Conservation (phyloP, 2,329 filamentous ascomycete genomes). For the Penicillium sp. region DNA sequence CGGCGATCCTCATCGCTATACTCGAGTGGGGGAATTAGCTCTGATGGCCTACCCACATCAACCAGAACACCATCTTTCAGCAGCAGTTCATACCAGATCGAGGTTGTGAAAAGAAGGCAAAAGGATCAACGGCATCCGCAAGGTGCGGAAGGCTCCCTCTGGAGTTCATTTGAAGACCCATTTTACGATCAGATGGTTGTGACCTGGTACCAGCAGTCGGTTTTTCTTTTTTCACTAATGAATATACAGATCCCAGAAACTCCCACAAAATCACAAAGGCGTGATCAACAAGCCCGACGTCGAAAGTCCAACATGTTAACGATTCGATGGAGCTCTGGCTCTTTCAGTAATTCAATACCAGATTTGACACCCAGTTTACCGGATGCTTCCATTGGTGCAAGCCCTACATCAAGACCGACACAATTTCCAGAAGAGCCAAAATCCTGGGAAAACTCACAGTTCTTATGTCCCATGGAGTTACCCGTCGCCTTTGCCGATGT, state of each 20-base stretch:
- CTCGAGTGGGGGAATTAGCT: constrained; percentile 12
- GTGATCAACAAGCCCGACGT: neutral
- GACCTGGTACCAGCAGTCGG: neutral
- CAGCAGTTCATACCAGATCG: constrained; percentile 23
- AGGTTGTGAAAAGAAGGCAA: constrained; percentile 28
- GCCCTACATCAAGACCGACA: neutral
- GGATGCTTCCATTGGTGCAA: neutral
- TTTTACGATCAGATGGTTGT: constrained; percentile 20
- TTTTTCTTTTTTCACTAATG: constrained; percentile 9
- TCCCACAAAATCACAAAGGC: neutral
- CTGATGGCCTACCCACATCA: constrained; percentile 21
- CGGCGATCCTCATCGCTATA: constrained; percentile 33
- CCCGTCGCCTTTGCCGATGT: constrained; percentile 29
- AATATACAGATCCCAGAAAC: constrained; percentile 8
- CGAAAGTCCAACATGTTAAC: constrained; percentile 11
- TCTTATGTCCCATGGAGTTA: constrained; percentile 19
- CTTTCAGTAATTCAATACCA: constrained; percentile 15
- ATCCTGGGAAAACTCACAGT: neutral
- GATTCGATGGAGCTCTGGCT: constrained; percentile 31
- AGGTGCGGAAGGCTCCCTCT: neutral
- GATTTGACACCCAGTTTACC: constrained; percentile 4
- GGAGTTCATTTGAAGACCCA: constrained; percentile 11
- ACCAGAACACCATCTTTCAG: constrained; percentile 28
- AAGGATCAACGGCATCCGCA: neutral
- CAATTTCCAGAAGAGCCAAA: neutral